Evolutionary conservation across 179 eudicot species (phyloP), one percentile per base, ranked within the genome.

Genomic region (Corrigiola litoralis): DNA sequence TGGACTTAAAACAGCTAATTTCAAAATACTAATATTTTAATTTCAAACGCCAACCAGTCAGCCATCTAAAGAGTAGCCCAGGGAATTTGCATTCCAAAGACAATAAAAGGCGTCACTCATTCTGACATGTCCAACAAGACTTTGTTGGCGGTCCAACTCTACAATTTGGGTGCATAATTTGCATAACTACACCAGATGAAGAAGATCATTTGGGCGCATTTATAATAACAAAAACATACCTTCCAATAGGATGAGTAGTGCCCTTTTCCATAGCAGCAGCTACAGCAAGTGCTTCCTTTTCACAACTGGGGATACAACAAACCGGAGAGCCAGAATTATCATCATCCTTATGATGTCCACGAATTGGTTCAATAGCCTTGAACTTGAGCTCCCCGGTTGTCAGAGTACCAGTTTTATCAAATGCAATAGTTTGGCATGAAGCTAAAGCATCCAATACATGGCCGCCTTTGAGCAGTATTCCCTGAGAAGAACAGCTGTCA

Each of bases 191-290:
- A n/a, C n/a, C n/a, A n/a, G n/a, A n/a, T n/a, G n/a, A n/a, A n/a
- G n/a, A n/a, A n/a, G n/a, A n/a, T n/a, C n/a, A n/a, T n/a, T n/a
- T n/a, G n/a, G n/a, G n/a, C n/a, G n/a, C n/a, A n/a, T n/a, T n/a
- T n/a, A n/a, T n/a, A 33, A 38, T 25, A 20, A 33, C 24, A 31
- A 25, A 63, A 52, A 40, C 53, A 60, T 81, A 94, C 99, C 99
- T 94, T 80, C 99, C 99, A 78, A 94, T 94, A 51, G 99, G 97
- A 75, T 94, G 99, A 69, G 99, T 94, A 51, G 97, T 87, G 38
- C 99, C 99, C 82, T 88, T 86, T 78, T 94, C 99, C 97, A 94
- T 90, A 51, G 99, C 99, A 75, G 99, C 91, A 57, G 99, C 97
- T 66, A 94, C 96, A 60, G 99, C 99, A 75, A 94, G 89, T 74